Conservation (phyloP, 2,329 filamentous ascomycete genomes). For the Massarina eburnea region DNA sequence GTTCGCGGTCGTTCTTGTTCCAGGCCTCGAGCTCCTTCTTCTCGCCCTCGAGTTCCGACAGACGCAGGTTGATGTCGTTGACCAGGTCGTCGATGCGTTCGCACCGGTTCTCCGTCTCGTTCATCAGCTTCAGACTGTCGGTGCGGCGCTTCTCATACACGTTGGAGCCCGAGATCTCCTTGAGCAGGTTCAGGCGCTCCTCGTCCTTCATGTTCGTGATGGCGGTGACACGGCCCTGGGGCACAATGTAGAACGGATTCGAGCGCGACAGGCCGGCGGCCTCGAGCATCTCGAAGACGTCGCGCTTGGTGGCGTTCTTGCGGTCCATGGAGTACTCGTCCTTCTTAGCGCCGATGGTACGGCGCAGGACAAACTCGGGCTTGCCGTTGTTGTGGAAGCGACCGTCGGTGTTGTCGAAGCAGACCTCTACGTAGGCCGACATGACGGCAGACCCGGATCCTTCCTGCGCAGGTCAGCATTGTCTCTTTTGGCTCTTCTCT, state of each 20-base stretch:
- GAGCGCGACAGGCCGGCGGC: slow-evolving; percentile 95
- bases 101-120: slow-evolving; percentile 92
- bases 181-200: slow-evolving; percentile 84
- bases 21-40: slow-evolving; percentile 94
- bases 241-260: slow-evolving; percentile 99
- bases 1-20: slow-evolving; percentile 91
- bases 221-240: slow-evolving; percentile 91
- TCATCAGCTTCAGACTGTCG: slow-evolving; percentile 95
- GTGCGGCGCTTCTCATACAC: slow-evolving; percentile 91
- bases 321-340: slow-evolving; percentile 98
- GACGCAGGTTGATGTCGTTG: slow-evolving; percentile 85
- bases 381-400: slow-evolving; percentile 93
- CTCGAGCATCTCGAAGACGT: slow-evolving; percentile 93
- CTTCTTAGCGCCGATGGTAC: slow-evolving; percentile 96
- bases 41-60: slow-evolving; percentile 90
- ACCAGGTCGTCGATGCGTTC: slow-evolving; percentile 92
- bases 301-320: slow-evolving; percentile 91
- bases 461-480: slow-evolving; percentile 58
- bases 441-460: slow-evolving; percentile 96
- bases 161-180: slow-evolving; percentile 97
- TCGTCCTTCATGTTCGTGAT: slow-evolving; percentile 99
- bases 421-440: slow-evolving; percentile 99
- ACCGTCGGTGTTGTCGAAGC: slow-evolving; percentile 96
- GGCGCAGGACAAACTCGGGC: slow-evolving; percentile 84
- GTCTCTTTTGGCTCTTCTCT: not conserved